phyloP scores from a whole-genome alignment of 106 monocot genomes.

The Dendrobium chrysotoxum region DNA sequence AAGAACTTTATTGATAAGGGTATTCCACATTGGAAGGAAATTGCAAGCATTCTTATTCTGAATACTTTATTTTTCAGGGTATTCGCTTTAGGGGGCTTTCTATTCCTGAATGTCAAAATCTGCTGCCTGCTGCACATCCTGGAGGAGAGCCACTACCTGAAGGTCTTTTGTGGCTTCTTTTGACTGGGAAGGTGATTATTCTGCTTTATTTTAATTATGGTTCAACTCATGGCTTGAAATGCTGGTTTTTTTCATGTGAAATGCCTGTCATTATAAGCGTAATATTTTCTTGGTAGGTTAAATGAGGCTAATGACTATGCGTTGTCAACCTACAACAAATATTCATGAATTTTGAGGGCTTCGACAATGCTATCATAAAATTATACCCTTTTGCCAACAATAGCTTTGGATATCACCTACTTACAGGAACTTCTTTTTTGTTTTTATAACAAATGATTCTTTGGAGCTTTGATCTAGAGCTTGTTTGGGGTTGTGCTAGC shows the following conservation, averaged over 20 bases:
- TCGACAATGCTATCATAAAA: background rate
- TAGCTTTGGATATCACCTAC: background rate
- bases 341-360: background rate
- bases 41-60: background rate
- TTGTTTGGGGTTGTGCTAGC: background rate
- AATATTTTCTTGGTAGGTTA: background rate
- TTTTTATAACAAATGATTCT: background rate
- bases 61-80: slow-evolving; percentile 41
- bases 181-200: slow-evolving; percentile 82
- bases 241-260: background rate
- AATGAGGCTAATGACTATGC: background rate
- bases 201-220: background rate
- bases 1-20: background rate
- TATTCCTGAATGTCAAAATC: slow-evolving; percentile 96
- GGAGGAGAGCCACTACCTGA: slow-evolving; percentile 93
- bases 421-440: background rate
- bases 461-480: background rate
- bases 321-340: background rate
- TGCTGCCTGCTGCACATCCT: slow-evolving; percentile 65
- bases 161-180: slow-evolving; percentile 97
- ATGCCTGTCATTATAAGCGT: background rate
- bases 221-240: background rate
- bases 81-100: slow-evolving; percentile 96
- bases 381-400: background rate
- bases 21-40: background rate